Conservation (phyloP, 2,329 filamentous ascomycete genomes). For the Fusarium sp. region DNA sequence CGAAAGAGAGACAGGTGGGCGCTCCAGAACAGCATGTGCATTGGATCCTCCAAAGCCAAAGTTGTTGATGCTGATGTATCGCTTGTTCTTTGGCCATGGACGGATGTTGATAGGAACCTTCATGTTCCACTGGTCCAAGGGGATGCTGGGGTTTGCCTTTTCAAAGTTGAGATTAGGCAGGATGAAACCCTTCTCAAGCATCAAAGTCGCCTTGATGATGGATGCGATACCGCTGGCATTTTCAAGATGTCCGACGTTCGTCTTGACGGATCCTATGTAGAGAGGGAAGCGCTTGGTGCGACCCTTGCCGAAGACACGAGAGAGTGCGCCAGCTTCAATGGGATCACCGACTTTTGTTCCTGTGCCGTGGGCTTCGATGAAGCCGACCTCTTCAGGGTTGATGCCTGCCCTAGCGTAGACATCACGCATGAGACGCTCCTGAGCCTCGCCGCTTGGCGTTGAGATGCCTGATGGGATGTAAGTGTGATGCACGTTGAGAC, state of each 20-base stretch:
- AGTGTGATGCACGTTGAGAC: background rate
- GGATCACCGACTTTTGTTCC: constrained; percentile 22
- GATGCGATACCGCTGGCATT: constrained; percentile 16
- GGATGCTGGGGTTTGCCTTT: constrained; percentile 6
- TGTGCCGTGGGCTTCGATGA: constrained; percentile 22
- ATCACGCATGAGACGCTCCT: constrained; percentile 2
- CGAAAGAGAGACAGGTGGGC: background rate
- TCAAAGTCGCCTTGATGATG: constrained; percentile 22
- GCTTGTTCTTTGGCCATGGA: background rate
- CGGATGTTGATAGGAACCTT: constrained; percentile 7
- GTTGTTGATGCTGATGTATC: constrained; percentile 5
- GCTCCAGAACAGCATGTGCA: constrained; percentile 10
- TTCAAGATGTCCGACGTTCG: constrained; percentile 29
- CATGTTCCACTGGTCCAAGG: constrained; percentile 10
- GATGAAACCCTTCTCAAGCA: constrained; percentile 26
- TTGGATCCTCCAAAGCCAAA: constrained; percentile 24
- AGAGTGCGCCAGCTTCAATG: constrained; percentile 10
- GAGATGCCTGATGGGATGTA: background rate
- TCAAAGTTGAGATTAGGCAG: constrained; percentile 18
- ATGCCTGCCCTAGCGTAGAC: constrained; percentile 9
- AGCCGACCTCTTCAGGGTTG: background rate
- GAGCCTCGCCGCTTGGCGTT: background rate
- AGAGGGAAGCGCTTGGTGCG: constrained; percentile 1
- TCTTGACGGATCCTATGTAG: constrained; percentile 25
- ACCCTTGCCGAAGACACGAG: constrained; percentile 8